A percentile compares a stretch with the other conserved stretches of the same genome.
Evolutionary conservation across 2,329 filamentous ascomycete species (phyloP).

Genomic region (Penicillium freii): DNA sequence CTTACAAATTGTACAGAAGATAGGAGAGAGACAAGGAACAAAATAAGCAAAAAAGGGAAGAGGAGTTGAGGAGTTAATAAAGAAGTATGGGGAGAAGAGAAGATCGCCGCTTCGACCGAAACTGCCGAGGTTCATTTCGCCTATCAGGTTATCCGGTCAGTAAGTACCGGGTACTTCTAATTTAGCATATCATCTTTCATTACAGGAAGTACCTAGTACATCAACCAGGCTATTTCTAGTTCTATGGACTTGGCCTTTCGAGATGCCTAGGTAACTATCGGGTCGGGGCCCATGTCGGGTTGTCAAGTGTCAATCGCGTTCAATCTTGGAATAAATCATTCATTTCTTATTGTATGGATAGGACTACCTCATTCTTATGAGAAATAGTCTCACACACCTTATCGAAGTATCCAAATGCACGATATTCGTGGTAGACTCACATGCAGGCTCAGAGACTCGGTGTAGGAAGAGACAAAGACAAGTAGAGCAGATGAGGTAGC

Average conservation of each 20-base stretch:
- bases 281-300: neutral
- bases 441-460: neutral
- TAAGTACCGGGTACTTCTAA: conserved; percentile 14
- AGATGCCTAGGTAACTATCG: conserved; percentile 14
- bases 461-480: too few species aligned
- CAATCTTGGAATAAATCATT: neutral
- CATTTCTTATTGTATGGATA: neutral
- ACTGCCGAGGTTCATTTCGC: conserved; percentile 26
- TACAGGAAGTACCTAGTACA: conserved; percentile 6
- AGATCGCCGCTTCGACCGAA: conserved; percentile 23
- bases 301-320: neutral
- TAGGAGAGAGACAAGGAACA: neutral
- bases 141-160: conserved; percentile 7
- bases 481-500: too few species aligned
- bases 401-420: neutral
- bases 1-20: conserved; percentile 14
- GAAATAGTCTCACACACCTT: neutral
- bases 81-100: conserved; percentile 7
- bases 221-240: neutral
- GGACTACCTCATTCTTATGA: neutral
- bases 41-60: neutral
- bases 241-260: neutral
- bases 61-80: neutral
- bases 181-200: rapidly evolving
- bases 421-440: neutral